Evolutionary conservation across 1,284 basidiomycete species (phyloP).

Genomic region (Apiotrichum sp.): DNA sequence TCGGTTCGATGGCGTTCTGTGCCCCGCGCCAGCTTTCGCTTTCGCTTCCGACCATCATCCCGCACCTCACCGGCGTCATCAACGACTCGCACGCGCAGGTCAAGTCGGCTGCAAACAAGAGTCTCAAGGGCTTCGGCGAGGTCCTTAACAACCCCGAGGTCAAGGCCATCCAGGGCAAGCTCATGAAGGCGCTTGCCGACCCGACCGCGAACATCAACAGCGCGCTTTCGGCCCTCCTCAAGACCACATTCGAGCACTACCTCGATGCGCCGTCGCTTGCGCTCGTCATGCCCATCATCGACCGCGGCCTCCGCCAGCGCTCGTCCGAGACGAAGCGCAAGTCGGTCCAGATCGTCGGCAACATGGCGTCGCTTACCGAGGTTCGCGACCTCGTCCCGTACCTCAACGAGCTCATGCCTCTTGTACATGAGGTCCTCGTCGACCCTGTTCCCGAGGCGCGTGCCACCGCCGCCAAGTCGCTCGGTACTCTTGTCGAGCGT

Average conservation of each 20-base stretch:
- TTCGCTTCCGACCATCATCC: slow-evolving; percentile 94
- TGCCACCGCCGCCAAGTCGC: slow-evolving; percentile 91
- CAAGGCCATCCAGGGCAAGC: slow-evolving; percentile 80
- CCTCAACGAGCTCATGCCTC: slow-evolving; percentile 75
- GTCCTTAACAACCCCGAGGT: slow-evolving; percentile 93
- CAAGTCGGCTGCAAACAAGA: slow-evolving; percentile 84
- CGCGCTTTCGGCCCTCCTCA: slow-evolving; percentile 75
- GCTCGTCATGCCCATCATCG: slow-evolving; percentile 90
- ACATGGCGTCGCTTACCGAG: slow-evolving; percentile 89
- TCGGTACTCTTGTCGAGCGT: slow-evolving; percentile 95
- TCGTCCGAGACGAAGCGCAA: slow-evolving; percentile 92
- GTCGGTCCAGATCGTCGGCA: slow-evolving; percentile 94
- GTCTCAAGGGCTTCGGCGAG: slow-evolving; percentile 96
- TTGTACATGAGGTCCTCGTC: slow-evolving; percentile 86
- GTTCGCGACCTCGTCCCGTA: slow-evolving; percentile 97
- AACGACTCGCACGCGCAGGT: slow-evolving; percentile 99
- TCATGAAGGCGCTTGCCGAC: slow-evolving; percentile 94
- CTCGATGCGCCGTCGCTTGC: slow-evolving; percentile 98
- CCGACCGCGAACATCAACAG: slow-evolving; percentile 78
- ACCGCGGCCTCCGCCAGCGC: slow-evolving; percentile 85
- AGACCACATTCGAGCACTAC: slow-evolving; percentile 96
- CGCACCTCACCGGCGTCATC: slow-evolving; percentile 85
- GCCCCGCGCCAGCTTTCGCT: slow-evolving; percentile 91
- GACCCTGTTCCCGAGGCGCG: slow-evolving; percentile 96
- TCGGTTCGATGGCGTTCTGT: slow-evolving; percentile 97